Conservation (phyloP, 257 asterid genomes). For the Buddleja alternifolia region DNA sequence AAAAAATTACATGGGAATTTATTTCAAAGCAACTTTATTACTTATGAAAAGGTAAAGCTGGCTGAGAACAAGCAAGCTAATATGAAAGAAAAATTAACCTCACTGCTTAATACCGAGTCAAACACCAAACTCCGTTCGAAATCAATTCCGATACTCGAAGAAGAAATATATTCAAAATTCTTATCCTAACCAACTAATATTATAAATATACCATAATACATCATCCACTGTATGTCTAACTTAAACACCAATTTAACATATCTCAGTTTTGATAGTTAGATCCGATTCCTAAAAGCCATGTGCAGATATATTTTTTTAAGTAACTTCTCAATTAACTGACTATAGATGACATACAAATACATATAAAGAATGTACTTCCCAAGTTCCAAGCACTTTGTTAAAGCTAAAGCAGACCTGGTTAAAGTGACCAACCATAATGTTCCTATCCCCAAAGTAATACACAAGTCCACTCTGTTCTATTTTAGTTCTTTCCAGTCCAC, state of each 20-base stretch:
- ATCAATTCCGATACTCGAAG: neutral
- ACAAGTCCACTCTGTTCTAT: no score
- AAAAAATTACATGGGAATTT: conserved; percentile 23
- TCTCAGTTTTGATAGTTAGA: neutral
- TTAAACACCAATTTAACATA: neutral
- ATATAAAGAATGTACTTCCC: neutral
- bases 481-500: neutral
- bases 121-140: neutral
- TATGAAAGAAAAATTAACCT: conserved; percentile 10
- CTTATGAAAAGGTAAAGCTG: conserved; percentile 16
- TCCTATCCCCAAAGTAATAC: neutral
- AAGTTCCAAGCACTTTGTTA: neutral
- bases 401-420: neutral
- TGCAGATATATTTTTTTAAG: neutral
- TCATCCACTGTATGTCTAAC: neutral
- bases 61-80: conserved; percentile 17
- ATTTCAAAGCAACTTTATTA: conserved; percentile 23
- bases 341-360: neutral
- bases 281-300: neutral
- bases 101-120: conserved; percentile 1
- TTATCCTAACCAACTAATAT: conserved; percentile 7
- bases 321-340: neutral
- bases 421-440: neutral
- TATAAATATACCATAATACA: neutral
- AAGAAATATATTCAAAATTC: neutral